Base-by-base conservation (phyloP, 352 stramenopile species). In the Aphanomyces cochlioides region DNA sequence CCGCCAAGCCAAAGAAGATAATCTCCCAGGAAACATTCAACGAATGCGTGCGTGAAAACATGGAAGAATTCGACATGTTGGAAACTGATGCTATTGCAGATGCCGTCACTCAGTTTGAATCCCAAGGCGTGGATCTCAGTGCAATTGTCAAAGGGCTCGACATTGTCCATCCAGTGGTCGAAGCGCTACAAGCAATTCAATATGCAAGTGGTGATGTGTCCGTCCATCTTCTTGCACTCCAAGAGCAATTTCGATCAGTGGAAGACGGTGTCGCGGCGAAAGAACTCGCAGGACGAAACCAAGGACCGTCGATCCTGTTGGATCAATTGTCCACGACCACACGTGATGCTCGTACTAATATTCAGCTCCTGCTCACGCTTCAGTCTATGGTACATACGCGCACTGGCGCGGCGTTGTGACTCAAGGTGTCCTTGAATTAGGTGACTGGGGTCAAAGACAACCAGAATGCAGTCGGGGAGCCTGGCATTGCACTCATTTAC, bases 1-100 rank as follows among this genome's bases (percentile, higher is more conserved):
- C 28, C 28, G 28, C 28, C 7, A 37, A 28, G 19, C 8, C 40
- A 47, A 79, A 74, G 15, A 82, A 76, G 74, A 87, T 88, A 73
- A 95, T 97, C 71, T 91, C 87, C 66, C 90, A 97, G 75, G 78
- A 89, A 71, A 96, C 90, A 58, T 97, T 97, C 74, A 89, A 97
- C 73, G 88, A 96, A 69, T 87, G 78, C 75, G 90, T 97, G 67
- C 69, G 79, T 43, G 89, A 97, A 75, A 97, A 97, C 79, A 77
- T 96, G 56, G 85, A 92, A 56, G 90, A 96, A 56, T 96, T 97
- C 75, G 89, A 93, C 48, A 95, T 97, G 85, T 73, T 75, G 3
- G 69, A 79, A n/a, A 81, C 88, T 39, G 88, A 95, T 36, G 89
- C 89, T 15, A 78, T 91, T 61, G 69, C 63, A 7, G 90, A 97